Evolutionary conservation across 2,329 filamentous ascomycete species (phyloP).

Genomic region (Botrytis paeoniae): DNA sequence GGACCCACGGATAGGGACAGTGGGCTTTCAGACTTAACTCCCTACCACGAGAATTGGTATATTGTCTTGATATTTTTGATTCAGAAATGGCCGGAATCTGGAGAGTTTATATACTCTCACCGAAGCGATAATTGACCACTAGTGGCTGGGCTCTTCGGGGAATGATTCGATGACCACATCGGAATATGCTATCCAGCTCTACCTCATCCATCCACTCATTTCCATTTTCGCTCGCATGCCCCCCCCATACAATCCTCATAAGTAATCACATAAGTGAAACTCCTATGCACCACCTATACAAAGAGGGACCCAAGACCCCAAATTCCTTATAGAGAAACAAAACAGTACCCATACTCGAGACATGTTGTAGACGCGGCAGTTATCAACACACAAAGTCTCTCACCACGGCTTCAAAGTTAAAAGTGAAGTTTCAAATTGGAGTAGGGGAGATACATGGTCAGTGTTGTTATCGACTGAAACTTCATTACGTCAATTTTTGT

Average conservation of each 20-base stretch:
- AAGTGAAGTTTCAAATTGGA: neutral
- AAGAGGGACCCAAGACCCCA: neutral
- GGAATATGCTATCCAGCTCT: fast-evolving
- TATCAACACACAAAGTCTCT: neutral
- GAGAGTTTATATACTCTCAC: neutral
- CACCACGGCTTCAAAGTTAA: neutral
- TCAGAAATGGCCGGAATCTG: fast-evolving
- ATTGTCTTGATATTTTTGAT: neutral
- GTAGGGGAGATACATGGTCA: neutral
- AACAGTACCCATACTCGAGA: neutral
- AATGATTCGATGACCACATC: neutral
- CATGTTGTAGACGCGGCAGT: fast-evolving
- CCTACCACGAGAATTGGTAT: too few species aligned
- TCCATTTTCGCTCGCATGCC: fast-evolving
- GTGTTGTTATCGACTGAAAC: too few species aligned
- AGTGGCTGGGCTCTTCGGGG: fast-evolving
- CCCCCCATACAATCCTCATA: neutral
- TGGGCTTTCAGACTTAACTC: neutral
- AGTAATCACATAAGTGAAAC: neutral
- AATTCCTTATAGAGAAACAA: neutral
- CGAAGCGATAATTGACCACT: too few species aligned
- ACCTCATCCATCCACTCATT: neutral
- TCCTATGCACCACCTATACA: neutral
- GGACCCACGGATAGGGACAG: neutral
- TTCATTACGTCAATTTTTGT: neutral